Conservation (phyloP, 768 basidiomycete genomes). For the Erythrobasidium yunnanense region DNA sequence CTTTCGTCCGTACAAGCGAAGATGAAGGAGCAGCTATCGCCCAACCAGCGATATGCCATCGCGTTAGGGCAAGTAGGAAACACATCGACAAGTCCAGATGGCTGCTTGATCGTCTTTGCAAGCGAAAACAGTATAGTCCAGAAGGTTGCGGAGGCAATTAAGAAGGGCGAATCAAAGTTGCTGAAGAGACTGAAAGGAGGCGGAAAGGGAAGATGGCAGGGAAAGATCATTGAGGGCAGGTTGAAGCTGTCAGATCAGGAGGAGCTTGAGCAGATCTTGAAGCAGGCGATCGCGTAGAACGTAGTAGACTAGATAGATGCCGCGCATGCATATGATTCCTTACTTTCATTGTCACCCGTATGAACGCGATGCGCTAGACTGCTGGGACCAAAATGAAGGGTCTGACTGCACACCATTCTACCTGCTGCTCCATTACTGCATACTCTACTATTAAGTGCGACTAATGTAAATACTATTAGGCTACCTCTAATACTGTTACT, state of each 20-base stretch:
- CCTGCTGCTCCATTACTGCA: neutral
- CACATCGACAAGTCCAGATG: slow-evolving; percentile 48
- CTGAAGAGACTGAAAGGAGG: slow-evolving; percentile 59
- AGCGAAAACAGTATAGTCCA: slow-evolving; percentile 54
- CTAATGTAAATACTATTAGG: too few species aligned
- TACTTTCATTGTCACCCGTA: neutral
- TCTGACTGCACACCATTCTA: neutral
- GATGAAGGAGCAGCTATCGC: slow-evolving; percentile 7
- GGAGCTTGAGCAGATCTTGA: neutral
- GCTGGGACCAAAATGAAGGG: neutral
- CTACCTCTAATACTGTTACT: too few species aligned
- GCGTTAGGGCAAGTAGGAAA: slow-evolving; percentile 33
- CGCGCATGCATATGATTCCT: neutral
- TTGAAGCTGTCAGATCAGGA: slow-evolving; percentile 46
- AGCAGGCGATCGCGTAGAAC: neutral
- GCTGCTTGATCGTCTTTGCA: slow-evolving; percentile 50
- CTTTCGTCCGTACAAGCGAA: slow-evolving; percentile 28
- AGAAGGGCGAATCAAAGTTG: slow-evolving; percentile 37
- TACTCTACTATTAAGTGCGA: neutral
- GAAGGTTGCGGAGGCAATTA: slow-evolving; percentile 51
- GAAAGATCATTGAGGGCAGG: slow-evolving; percentile 59
- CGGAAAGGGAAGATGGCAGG: slow-evolving; percentile 64
- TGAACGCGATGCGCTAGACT: too few species aligned
- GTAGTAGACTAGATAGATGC: neutral
- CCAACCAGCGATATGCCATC: slow-evolving; percentile 27